Evolutionary conservation across 2,329 filamentous ascomycete genomes (phyloP).

Genomic region (Herpotrichia juniperi): DNA sequence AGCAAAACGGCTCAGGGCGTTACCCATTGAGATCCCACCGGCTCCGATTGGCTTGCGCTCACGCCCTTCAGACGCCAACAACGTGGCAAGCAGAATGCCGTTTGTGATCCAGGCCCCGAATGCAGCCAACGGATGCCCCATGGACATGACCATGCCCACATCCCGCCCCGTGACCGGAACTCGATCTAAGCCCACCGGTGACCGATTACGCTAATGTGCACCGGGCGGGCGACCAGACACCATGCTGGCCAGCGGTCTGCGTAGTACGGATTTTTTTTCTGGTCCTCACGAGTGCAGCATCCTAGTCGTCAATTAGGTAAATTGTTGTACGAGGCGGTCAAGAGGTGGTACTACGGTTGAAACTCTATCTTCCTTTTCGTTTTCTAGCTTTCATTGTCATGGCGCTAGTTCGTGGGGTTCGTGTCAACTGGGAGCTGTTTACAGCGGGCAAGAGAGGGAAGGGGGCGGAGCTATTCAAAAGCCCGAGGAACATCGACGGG

Average conservation of each 20-base stretch:
- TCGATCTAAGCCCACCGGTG: conserved; percentile 4
- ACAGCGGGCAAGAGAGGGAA: no score
- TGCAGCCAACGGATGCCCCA: background rate
- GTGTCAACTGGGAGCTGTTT: no score
- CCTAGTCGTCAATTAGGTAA: no score
- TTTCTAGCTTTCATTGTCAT: no score
- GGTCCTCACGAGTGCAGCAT: no score
- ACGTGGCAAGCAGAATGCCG: background rate
- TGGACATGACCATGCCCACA: background rate
- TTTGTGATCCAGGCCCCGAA: background rate
- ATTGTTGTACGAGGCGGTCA: no score
- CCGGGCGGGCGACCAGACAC: conserved; percentile 1
- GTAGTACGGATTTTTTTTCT: background rate
- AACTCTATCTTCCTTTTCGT: no score
- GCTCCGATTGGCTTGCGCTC: conserved; percentile 1
- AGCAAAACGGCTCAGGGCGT: background rate
- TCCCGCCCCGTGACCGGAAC: conserved; percentile 12
- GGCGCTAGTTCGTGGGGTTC: no score
- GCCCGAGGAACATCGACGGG: background rate
- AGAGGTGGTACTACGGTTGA: no score
- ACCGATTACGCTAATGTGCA: conserved; percentile 2
- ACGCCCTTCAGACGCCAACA: background rate
- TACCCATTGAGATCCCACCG: background rate
- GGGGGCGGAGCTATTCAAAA: background rate
- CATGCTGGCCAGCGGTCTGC: background rate